These are phyloP conservation scores for Saturnispora bothae DNA, from an alignment of 805 yeast genomes.

Conservation along the genomic window DNA sequence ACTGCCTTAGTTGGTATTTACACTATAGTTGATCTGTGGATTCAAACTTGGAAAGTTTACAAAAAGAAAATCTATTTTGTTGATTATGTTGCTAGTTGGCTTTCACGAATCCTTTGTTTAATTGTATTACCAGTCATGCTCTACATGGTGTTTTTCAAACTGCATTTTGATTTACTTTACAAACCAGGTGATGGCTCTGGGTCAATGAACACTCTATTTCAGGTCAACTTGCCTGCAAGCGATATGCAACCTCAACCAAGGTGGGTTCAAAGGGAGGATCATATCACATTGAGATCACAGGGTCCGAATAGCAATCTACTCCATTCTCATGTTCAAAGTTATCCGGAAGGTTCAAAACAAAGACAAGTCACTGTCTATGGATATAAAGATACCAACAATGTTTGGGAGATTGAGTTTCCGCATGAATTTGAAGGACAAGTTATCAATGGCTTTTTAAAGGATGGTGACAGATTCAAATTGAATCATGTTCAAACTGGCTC, in stretches of 20 bases:
- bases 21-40: constrained; percentile 83
- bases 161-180: constrained; percentile 64
- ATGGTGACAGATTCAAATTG: constrained; percentile 54
- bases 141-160: constrained; percentile 56
- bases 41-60: constrained; percentile 52
- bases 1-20: constrained; percentile 83
- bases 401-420: constrained; percentile 43
- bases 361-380: constrained; percentile 95
- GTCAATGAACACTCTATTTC: constrained; percentile 80
- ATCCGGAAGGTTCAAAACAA: constrained; percentile 88
- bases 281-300: constrained; percentile 55
- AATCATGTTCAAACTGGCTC: constrained; percentile 51
- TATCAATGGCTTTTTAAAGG: constrained; percentile 29
- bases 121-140: constrained; percentile 54
- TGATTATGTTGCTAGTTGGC: constrained; percentile 52
- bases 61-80: constrained; percentile 42
- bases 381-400: constrained; percentile 80
- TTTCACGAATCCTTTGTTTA: constrained; percentile 51
- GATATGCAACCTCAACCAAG: constrained; percentile 58
- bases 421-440: constrained; percentile 17
- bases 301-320: constrained; percentile 65
- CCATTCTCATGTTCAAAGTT: constrained; percentile 78
- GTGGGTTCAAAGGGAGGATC: constrained; percentile 51
- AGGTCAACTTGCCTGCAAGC: constrained; percentile 68
- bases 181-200: constrained; percentile 86